Percentiles rank a stretch among this genome's conserved stretches.
phyloP scores from a whole-genome alignment of 257 asterid species.

The Ophiorrhiza pumila region DNA sequence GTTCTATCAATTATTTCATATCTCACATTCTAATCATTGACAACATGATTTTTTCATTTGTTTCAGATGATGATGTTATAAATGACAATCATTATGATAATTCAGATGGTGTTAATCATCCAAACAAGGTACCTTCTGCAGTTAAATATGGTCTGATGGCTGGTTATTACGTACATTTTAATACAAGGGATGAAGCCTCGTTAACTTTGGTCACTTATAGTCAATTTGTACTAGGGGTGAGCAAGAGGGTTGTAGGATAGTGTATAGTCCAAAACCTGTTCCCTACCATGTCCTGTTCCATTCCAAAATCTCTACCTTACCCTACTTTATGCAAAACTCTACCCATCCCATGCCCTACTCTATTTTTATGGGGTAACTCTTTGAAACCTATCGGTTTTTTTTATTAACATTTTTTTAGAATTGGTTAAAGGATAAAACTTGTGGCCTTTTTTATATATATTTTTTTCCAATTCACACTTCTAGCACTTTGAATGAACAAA shows the following conservation, averaged over 20 bases:
- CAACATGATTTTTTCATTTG: background rate
- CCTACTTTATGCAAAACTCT: background rate
- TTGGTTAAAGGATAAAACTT: background rate
- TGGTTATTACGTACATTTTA: background rate
- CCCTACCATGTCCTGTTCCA: too few species aligned
- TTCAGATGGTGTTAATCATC: background rate
- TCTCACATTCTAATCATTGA: background rate
- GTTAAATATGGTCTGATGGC: background rate
- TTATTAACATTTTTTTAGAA: background rate
- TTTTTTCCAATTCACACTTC: background rate
- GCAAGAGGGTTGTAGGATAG: background rate
- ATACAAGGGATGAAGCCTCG: background rate
- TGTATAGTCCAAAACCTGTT: too few species aligned
- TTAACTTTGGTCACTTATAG: background rate
- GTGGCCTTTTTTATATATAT: background rate
- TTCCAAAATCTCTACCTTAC: background rate
- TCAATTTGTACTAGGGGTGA: background rate
- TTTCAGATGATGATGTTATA: constrained; percentile 7
- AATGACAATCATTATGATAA: constrained; percentile 7
- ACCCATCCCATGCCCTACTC: background rate
- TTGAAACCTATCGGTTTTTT: too few species aligned
- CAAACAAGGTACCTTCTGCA: constrained; percentile 10
- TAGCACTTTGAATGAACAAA: too few species aligned
- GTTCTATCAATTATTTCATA: background rate
- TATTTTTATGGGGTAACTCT: background rate